Percentiles rank a stretch among this genome's conserved stretches.
These are phyloP conservation scores for Leucaena leucocephala DNA, from an alignment of 306 rosid species.

Conservation along the genomic window DNA sequence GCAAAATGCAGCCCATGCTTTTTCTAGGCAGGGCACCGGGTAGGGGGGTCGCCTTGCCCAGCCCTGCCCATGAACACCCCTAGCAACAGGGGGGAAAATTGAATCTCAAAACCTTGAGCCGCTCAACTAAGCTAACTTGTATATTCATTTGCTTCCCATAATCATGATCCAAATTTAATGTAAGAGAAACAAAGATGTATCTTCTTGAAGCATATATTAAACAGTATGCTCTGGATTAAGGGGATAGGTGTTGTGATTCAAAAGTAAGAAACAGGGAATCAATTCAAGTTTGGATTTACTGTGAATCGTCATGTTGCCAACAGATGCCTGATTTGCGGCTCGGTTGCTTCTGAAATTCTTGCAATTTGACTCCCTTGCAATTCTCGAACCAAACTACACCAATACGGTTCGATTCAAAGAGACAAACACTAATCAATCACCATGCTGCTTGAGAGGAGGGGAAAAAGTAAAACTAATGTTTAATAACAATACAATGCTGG, in stretches of 20 bases:
- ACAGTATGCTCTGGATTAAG: not conserved
- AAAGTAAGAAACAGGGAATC: slow-evolving; percentile 18
- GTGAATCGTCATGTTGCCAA: slow-evolving; percentile 78
- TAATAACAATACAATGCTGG: too few relatives aligned
- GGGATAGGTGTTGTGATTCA: not conserved
- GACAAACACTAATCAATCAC: slow-evolving; percentile 32
- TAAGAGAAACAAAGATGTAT: not conserved
- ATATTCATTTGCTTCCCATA: not conserved
- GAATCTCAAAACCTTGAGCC: not conserved
- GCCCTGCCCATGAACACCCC: too few relatives aligned
- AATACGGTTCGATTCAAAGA: slow-evolving; percentile 17
- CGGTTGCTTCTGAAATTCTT: slow-evolving; percentile 91
- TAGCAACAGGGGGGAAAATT: not conserved
- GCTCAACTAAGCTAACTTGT: not conserved
- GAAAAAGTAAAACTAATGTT: not conserved
- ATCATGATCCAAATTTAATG: not conserved
- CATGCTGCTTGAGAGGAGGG: slow-evolving; percentile 4
- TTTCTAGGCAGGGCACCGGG: too few relatives aligned
- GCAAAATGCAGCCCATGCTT: too few relatives aligned
- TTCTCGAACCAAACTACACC: slow-evolving; percentile 95
- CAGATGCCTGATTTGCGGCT: slow-evolving; percentile 95
- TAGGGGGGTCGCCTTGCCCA: too few relatives aligned
- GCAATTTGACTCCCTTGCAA: slow-evolving; percentile 89
- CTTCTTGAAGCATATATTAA: not conserved
- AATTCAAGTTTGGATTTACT: slow-evolving; percentile 39